Percentiles rank a stretch among this genome's conserved stretches.
Evolutionary conservation across 2,329 filamentous ascomycete genomes (phyloP).

Genomic region (Aspergillus latus): DNA sequence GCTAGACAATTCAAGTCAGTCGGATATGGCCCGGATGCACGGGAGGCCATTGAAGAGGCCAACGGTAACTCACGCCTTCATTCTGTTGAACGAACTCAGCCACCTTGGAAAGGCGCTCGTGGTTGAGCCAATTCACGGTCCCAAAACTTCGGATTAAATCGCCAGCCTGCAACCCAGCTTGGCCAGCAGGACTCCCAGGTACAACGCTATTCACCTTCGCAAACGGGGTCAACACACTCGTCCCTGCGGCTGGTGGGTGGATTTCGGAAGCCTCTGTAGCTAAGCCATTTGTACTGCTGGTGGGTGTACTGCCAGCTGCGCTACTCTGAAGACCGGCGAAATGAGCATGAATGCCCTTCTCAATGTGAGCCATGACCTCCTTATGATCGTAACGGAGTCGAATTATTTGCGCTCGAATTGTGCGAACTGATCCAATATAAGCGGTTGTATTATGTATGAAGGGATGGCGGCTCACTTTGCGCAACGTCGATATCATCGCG

Average conservation of each 20-base stretch:
- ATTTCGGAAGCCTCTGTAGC: constrained; percentile 23
- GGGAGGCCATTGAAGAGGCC: neutral
- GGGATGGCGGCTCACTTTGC: constrained; percentile 64
- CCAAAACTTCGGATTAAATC: constrained; percentile 86
- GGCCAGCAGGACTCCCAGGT: constrained; percentile 73
- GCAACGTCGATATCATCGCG: constrained; percentile 92
- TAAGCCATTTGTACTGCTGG: constrained; percentile 27
- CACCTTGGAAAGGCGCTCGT: constrained; percentile 81
- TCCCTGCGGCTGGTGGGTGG: constrained; percentile 26
- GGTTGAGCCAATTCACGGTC: constrained; percentile 76
- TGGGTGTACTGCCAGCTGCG: constrained; percentile 31
- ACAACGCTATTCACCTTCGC: constrained; percentile 87
- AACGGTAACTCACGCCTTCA: constrained; percentile 67
- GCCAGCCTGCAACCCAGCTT: constrained; percentile 75
- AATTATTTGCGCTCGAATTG: constrained; percentile 88
- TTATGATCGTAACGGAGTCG: constrained; percentile 91
- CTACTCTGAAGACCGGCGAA: constrained; percentile 69
- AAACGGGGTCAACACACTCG: constrained; percentile 63
- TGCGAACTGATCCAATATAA: constrained; percentile 65
- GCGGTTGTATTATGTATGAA: constrained; percentile 9
- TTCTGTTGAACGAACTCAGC: constrained; percentile 88
- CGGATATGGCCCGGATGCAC: neutral
- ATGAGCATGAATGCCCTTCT: constrained; percentile 82
- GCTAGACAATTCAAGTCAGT: constrained; percentile 48
- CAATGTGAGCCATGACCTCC: constrained; percentile 76